These are phyloP conservation scores for Aspergillus pseudoviridinutans DNA, from an alignment of 2,329 filamentous ascomycete genomes.

Conservation along the genomic window DNA sequence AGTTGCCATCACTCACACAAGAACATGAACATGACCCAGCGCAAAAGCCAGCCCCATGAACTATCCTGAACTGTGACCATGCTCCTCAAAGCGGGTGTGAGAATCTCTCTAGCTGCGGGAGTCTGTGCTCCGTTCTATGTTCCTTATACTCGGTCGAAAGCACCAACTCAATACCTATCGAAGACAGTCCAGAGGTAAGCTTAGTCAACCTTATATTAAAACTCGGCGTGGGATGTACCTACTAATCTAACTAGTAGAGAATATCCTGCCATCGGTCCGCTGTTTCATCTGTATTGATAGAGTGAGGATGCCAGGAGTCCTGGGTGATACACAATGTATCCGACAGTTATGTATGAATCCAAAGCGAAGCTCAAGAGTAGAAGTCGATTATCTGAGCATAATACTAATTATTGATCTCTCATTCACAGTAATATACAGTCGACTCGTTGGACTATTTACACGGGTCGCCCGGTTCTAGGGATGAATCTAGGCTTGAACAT, in stretches of 20 bases:
- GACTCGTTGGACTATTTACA: no score
- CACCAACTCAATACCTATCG: not conserved
- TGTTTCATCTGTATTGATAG: constrained; percentile 4
- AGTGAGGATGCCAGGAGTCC: no score
- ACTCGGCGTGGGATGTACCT: not conserved
- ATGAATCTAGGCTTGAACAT: constrained; percentile 33
- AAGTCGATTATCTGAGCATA: not conserved
- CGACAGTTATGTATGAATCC: no score
- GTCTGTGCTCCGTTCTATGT: constrained; percentile 9
- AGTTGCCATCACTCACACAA: not conserved
- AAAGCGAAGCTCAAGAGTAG: not conserved
- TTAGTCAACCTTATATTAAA: not conserved
- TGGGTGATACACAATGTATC: no score
- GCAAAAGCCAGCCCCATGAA: not conserved
- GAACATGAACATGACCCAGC: not conserved
- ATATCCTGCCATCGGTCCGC: constrained; percentile 1
- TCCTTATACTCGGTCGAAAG: constrained; percentile 3
- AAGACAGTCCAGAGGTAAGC: not conserved
- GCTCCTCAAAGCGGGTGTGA: not conserved
- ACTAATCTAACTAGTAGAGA: not conserved
- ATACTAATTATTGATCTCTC: not conserved
- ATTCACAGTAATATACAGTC: no score
- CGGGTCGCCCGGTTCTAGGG: no score
- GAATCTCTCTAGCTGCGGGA: constrained; percentile 2
- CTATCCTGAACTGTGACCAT: not conserved